These are phyloP conservation scores for Diplotaxis tenuifolia DNA, from an alignment of 345 rosid species.

Conservation along the genomic window DNA sequence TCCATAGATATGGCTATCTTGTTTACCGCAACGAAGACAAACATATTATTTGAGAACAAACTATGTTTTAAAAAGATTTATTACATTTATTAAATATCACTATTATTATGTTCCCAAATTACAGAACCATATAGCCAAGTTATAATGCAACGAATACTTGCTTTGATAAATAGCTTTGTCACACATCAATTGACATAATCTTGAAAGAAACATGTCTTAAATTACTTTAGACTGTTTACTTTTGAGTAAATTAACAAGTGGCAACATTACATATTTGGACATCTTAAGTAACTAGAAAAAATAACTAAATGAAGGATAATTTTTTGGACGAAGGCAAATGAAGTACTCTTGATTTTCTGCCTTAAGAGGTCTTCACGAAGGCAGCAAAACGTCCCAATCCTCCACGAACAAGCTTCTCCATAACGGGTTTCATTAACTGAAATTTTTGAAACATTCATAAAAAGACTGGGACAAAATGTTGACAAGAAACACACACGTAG, in stretches of 20 bases:
- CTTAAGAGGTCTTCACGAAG: conserved; percentile 20
- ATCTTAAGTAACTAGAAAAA: background rate
- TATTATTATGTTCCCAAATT: background rate
- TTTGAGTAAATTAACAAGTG: background rate
- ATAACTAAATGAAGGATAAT: background rate
- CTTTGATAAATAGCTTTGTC: background rate
- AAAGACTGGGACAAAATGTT: background rate
- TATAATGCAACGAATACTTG: background rate
- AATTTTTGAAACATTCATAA: background rate
- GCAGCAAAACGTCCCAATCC: conserved; percentile 70
- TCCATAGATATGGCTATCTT: background rate
- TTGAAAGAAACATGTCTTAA: background rate
- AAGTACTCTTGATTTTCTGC: background rate
- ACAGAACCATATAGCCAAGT: background rate
- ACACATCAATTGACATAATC: background rate
- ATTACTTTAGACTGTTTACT: background rate
- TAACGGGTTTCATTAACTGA: conserved; percentile 79
- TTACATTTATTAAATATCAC: background rate
- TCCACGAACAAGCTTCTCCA: conserved; percentile 59
- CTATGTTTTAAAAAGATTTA: background rate
- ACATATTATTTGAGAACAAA: background rate
- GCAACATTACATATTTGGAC: conserved; percentile 4
- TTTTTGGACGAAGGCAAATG: conserved; percentile 8
- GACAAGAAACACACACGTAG: background rate
- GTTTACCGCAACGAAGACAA: background rate